Percentiles rank a stretch among this genome's conserved stretches.
Conservation (phyloP, 148 eudicot genomes). For the Rhododendron ovatum region DNA sequence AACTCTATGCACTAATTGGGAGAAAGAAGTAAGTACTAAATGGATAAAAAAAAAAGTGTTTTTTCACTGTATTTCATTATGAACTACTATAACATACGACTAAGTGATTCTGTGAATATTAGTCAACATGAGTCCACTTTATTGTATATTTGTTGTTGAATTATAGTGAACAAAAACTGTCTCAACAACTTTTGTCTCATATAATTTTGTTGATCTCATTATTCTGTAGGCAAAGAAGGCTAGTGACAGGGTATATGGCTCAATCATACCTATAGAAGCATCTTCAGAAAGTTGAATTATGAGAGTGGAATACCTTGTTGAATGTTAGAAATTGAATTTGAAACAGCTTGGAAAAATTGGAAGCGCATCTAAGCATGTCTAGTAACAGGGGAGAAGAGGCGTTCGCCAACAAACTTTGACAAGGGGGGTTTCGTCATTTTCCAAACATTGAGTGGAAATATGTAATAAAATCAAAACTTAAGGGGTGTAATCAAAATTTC, state of each 20-base stretch:
- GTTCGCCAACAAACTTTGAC: too few species aligned
- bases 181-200: not conserved
- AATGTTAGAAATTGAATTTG: not conserved
- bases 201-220: not conserved
- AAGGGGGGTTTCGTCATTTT: not conserved
- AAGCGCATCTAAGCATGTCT: not conserved
- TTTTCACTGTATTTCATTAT: not conserved
- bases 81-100: too few species aligned
- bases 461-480: not conserved
- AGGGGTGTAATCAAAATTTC: not conserved
- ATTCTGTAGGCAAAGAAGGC: conserved; percentile 47
- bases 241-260: conserved; percentile 25
- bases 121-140: not conserved
- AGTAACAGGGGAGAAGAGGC: not conserved
- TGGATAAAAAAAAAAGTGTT: not conserved
- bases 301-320: not conserved
- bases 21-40: conserved; percentile 37
- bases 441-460: not conserved
- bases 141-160: not conserved
- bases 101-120: not conserved
- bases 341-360: not conserved
- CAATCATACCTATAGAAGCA: conserved; percentile 15
- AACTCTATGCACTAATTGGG: conserved; percentile 55
- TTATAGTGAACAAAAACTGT: not conserved
- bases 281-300: conserved; percentile 1